Base-by-base conservation (phyloP, 2,329 filamentous ascomycete species). In the Claviceps citrina region DNA sequence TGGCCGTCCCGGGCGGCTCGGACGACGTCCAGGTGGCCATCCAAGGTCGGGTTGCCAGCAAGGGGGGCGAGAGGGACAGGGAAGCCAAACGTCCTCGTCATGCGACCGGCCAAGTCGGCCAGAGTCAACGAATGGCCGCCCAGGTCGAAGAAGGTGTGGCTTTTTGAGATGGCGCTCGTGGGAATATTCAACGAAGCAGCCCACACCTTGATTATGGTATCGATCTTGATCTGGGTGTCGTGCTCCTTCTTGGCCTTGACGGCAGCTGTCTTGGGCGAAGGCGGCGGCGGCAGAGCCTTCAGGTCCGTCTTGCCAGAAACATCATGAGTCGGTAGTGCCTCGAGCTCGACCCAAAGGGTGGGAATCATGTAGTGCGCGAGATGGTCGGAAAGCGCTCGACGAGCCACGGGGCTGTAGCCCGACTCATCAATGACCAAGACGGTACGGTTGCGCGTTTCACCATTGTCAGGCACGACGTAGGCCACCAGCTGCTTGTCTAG, bases 301-400 rank as follows among this genome's bases (percentile, higher is more conserved):
- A 82, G 65, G 49, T 89, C 79, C 16, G 78, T 75, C 60, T 89
- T 89, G 16, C 83, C 83, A 12, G 82, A 87, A 1, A 89, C 83
- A 37, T 74, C 76, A 49, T 85, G 78, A 0, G 81, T 86, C 0
- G 83, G 83, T 5, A 89, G 60, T 44, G 71, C 69, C 3, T 79
- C 71, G 25, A 87, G 59, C 51, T 81, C 73, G 28, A 87, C 76
- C 83, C 83, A 89, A 3, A 86, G 58, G 1, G 79, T 69, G 0
- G 83, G 83, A 40, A 89, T 79, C 83, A 89, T 87, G 58, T 89
- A 89, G 45, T 84, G 81, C 1, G 83, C 83, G 24, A 89, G 67
- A 46, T 76, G 75, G 13, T 70, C 63, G 1, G 76, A 68, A 2
- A 89, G 66, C 13, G 70, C 69, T 41, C 76, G 72, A 35, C 83